Evolutionary conservation across 2,329 filamentous ascomycete genomes (phyloP).

Genomic region (Ilyonectria robusta): DNA sequence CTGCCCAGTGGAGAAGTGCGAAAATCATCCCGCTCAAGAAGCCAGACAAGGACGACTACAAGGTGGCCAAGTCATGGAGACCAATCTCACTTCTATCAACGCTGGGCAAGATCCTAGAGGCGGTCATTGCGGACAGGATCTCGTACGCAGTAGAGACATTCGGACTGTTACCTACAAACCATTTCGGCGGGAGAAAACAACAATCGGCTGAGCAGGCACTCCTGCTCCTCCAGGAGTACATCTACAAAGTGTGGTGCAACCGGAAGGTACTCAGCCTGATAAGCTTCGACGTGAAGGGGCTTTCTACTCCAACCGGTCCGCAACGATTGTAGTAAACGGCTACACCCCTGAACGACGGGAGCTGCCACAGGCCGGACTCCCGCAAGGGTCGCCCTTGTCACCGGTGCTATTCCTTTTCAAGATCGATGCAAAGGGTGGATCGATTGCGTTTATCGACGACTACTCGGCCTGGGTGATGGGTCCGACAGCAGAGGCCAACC

Average conservation of each 20-base stretch:
- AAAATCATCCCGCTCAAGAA: conserved; percentile 49
- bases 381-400: conserved; percentile 31
- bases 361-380: neutral
- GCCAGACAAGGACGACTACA: conserved; percentile 43
- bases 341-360: conserved; percentile 14
- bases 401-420: conserved; percentile 45
- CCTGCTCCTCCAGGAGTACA: conserved; percentile 23
- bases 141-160: conserved; percentile 22
- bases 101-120: conserved; percentile 42
- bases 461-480: too few relatives aligned
- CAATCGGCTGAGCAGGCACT: conserved; percentile 35
- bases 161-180: conserved; percentile 29
- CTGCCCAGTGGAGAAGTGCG: conserved; percentile 12
- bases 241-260: conserved; percentile 23
- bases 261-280: conserved; percentile 27
- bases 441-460: neutral
- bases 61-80: conserved; percentile 43
- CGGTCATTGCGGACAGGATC: conserved; percentile 26
- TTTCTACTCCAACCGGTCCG: conserved; percentile 31
- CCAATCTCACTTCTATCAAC: conserved; percentile 47
- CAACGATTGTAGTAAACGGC: conserved; percentile 21
- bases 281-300: conserved; percentile 34
- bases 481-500: neutral
- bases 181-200: conserved; percentile 31
- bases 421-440: conserved; percentile 40